phyloP scores from a whole-genome alignment of 169 alveolate genomes.

The Cyclospora cayetanensis region DNA sequence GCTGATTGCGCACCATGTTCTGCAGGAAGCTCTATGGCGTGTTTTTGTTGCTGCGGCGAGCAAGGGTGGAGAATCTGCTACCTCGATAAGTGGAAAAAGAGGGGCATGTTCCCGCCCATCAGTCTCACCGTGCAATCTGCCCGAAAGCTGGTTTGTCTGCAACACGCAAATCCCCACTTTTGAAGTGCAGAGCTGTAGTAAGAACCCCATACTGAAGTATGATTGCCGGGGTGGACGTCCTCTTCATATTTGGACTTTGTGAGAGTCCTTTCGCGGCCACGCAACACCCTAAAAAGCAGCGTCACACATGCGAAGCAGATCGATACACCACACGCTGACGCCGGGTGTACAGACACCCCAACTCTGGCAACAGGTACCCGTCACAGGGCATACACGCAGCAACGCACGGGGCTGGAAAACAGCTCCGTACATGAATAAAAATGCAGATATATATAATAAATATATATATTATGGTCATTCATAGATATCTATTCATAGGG shows the following conservation, averaged over 20 bases:
- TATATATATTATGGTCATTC: no score
- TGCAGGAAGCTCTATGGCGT: not conserved
- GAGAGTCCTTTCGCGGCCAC: constrained; percentile 64
- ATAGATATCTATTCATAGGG: no score
- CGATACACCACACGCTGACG: not conserved
- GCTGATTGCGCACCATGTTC: not conserved
- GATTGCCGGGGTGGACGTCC: constrained; percentile 83
- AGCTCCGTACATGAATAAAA: no score
- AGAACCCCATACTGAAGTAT: constrained; percentile 90
- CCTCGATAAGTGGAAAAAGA: no score
- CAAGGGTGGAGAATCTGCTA: no score
- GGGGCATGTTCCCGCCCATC: no score
- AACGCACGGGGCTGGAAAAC: no score
- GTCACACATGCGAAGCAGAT: no score
- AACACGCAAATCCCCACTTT: constrained; percentile 92
- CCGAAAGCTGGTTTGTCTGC: constrained; percentile 67
- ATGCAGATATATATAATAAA: no score
- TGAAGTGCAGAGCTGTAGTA: constrained; percentile 82
- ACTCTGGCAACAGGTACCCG: not conserved
- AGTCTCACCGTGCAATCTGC: constrained; percentile 59
- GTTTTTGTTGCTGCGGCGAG: not conserved
- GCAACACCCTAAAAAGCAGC: constrained; percentile 14
- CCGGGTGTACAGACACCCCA: not conserved
- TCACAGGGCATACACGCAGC: no score
- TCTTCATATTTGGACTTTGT: constrained; percentile 83